Evolutionary conservation across 306 rosid genomes (phyloP).

Genomic region (Parietaria judaica): DNA sequence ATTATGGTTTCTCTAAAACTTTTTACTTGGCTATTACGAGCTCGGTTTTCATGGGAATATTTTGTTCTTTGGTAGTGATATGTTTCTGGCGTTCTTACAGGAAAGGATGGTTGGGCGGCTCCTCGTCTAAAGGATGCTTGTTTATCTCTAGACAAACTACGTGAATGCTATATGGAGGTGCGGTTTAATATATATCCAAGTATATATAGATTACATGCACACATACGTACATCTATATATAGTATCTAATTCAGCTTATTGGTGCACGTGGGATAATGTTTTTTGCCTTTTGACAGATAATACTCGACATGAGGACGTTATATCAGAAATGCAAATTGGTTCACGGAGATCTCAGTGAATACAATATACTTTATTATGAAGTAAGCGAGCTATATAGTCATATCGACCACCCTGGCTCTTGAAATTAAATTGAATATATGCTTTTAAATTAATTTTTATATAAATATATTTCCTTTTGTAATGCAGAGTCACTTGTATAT

Average conservation of each 20-base stretch:
- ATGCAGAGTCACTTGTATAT: constrained; percentile 79
- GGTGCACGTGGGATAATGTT: not conserved
- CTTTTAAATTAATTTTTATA: not conserved
- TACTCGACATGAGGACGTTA: constrained; percentile 71
- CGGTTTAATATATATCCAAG: constrained; percentile 19
- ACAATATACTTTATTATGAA: constrained; percentile 80
- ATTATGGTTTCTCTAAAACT: too few species aligned
- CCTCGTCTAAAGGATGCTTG: constrained; percentile 91
- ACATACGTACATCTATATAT: too few species aligned
- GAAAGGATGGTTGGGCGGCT: constrained; percentile 87
- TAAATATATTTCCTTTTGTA: constrained; percentile 4
- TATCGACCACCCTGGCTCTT: too few species aligned
- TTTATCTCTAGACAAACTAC: constrained; percentile 69
- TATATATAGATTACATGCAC: too few species aligned
- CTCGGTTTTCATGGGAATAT: too few species aligned
- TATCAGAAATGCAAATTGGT: constrained; percentile 91
- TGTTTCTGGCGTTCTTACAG: constrained; percentile 29
- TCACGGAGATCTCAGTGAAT: constrained; percentile 93
- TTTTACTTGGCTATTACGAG: not conserved
- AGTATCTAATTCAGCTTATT: not conserved
- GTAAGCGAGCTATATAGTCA: constrained; percentile 20
- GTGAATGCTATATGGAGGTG: constrained; percentile 86
- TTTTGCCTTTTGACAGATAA: constrained; percentile 38
- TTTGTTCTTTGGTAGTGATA: not conserved
- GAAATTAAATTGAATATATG: not conserved